A percentile compares a stretch with the other conserved stretches of the same genome.
Conservation (phyloP, 306 rosid genomes). For the Vigna reflexopilosa region DNA sequence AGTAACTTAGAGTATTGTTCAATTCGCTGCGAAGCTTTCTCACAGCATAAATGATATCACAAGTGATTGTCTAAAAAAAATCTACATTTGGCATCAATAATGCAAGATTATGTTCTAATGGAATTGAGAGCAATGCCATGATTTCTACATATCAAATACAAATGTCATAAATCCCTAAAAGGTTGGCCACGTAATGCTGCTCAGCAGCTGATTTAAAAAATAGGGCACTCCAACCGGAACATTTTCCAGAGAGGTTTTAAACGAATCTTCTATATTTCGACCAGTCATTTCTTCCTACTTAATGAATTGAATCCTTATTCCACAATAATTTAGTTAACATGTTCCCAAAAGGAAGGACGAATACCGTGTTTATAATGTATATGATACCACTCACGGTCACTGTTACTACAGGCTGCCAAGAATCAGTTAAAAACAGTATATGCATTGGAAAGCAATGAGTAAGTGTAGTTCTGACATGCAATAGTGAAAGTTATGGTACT, state of each 20-base stretch:
- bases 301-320: constrained; percentile 20
- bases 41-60: not conserved
- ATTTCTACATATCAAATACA: constrained; percentile 2
- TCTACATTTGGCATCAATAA: constrained; percentile 15
- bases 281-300: constrained; percentile 15
- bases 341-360: not conserved
- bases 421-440: constrained; percentile 10
- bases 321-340: not conserved
- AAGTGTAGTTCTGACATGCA: constrained; percentile 20
- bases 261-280: constrained; percentile 11
- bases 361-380: not conserved
- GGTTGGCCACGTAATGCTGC: not conserved
- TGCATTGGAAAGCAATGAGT: constrained; percentile 13
- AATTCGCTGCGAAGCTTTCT: not conserved
- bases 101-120: constrained; percentile 18
- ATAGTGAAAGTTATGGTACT: not conserved
- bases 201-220: not conserved
- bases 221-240: not conserved
- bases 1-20: not conserved
- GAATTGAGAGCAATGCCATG: not conserved
- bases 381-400: constrained; percentile 1
- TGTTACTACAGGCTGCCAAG: constrained; percentile 2
- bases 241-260: constrained; percentile 25
- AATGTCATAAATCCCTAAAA: not conserved
- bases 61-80: constrained; percentile 4